A percentile compares a stretch with the other conserved stretches of the same genome.
Evolutionary conservation across 208 protist genomes (phyloP).

Genomic region (Crithidia bombi): DNA sequence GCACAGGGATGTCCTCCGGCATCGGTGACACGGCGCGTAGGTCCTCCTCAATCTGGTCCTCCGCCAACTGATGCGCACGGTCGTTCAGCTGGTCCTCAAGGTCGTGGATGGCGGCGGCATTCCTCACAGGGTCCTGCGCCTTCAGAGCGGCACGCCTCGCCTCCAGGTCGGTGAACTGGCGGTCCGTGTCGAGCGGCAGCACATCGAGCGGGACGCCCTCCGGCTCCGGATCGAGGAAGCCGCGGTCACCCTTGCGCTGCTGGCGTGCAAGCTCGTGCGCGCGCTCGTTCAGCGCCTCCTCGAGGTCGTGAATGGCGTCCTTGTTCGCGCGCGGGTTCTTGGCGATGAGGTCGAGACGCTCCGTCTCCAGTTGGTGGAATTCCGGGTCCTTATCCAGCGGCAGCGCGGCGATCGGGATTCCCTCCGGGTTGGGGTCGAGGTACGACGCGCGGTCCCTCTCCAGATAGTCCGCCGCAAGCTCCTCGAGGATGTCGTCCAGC

Average conservation of each 20-base stretch:
- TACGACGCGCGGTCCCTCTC: conserved; percentile 58
- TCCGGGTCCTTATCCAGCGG: conserved; percentile 54
- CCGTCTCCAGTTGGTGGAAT: conserved; percentile 66
- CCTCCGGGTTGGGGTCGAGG: conserved; percentile 55
- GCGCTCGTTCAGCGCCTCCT: conserved; percentile 70
- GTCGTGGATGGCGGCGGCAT: conserved; percentile 54
- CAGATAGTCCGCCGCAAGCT: conserved; percentile 57
- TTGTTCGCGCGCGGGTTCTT: conserved; percentile 58
- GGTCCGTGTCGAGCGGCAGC: conserved; percentile 70
- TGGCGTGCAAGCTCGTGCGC: conserved; percentile 55
- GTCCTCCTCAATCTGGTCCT: conserved; percentile 68
- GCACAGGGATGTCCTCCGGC: conserved; percentile 61
- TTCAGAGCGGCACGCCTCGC: conserved; percentile 61
- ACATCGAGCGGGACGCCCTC: conserved; percentile 64
- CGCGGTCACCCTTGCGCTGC: conserved; percentile 52
- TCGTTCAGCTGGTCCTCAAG: conserved; percentile 82
- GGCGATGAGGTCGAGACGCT: conserved; percentile 57
- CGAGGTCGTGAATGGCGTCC: conserved; percentile 52
- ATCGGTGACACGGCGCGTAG: conserved; percentile 50
- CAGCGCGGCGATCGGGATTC: conserved; percentile 53
- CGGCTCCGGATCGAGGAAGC: conserved; percentile 71
- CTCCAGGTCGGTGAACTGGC: conserved; percentile 68
- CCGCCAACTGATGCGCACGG: conserved; percentile 60
- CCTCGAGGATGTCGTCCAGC: conserved; percentile 61
- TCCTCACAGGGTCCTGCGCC: conserved; percentile 51